These are phyloP conservation scores for Chrysoporthe austroafricana DNA, from an alignment of 2,329 filamentous ascomycete species.

Conservation along the genomic window DNA sequence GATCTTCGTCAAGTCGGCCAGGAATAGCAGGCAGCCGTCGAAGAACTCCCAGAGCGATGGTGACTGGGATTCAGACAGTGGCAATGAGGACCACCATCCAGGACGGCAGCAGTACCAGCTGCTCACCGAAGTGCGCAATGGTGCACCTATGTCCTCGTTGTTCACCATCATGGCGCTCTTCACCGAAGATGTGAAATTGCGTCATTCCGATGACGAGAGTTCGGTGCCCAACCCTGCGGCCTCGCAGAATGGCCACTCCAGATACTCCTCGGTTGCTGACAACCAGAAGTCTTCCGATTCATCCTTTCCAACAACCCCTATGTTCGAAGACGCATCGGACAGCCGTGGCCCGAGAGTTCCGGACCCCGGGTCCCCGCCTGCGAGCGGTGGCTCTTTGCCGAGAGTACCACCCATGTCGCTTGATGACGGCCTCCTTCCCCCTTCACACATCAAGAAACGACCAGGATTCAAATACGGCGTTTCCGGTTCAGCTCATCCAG, in stretches of 20 bases:
- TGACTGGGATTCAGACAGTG: conserved; percentile 57
- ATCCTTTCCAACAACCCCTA: conserved; percentile 45
- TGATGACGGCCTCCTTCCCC: conserved; percentile 47
- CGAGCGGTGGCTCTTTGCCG: conserved; percentile 49
- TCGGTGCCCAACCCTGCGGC: conserved; percentile 36
- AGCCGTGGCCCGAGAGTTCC: conserved; percentile 31
- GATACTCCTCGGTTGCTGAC: conserved; percentile 35
- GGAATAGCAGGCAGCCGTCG: conserved; percentile 51
- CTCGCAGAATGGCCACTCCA: conserved; percentile 37
- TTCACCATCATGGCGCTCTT: conserved; percentile 98
- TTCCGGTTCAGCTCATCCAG: conserved; percentile 85
- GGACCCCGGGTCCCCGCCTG: conserved; percentile 37
- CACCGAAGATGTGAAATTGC: conserved; percentile 88
- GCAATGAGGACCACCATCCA: conserved; percentile 63
- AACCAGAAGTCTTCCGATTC: conserved; percentile 39
- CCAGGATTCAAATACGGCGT: conserved; percentile 50
- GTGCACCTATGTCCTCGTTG: conserved; percentile 95
- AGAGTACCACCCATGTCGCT: conserved; percentile 77
- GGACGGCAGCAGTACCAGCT: conserved; percentile 88
- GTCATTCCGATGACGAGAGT: conserved; percentile 68
- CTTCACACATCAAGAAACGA: conserved; percentile 37
- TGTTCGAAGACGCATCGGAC: conserved; percentile 37
- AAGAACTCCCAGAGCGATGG: conserved; percentile 47
- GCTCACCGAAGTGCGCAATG: conserved; percentile 95
- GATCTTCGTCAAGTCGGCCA: conserved; percentile 94